Percentiles rank a stretch among this genome's conserved stretches.
Evolutionary conservation across 2,329 filamentous ascomycete species (phyloP).

Genomic region (Cladophialophora bantiana): DNA sequence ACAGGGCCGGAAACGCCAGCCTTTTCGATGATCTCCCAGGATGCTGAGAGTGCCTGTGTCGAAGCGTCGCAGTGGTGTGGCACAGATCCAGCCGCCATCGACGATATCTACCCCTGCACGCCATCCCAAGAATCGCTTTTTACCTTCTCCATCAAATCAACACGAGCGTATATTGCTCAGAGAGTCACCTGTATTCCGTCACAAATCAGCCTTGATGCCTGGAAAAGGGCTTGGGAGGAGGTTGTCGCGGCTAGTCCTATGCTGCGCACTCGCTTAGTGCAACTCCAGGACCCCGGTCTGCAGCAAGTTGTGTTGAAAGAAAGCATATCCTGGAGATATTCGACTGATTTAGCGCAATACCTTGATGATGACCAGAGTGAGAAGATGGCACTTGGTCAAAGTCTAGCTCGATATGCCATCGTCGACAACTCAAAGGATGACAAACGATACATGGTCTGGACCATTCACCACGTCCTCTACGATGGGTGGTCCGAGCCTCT

Average conservation of each 20-base stretch:
- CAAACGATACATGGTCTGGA: conserved; percentile 54
- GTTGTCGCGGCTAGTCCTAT: conserved; percentile 56
- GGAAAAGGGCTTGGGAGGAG: conserved; percentile 57
- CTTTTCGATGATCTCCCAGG: conserved; percentile 44
- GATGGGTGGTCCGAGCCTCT: conserved; percentile 57
- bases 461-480: conserved; percentile 61
- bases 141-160: conserved; percentile 52
- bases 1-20: conserved; percentile 29
- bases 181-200: conserved; percentile 51
- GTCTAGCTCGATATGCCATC: conserved; percentile 48
- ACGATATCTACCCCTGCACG: conserved; percentile 54
- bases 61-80: conserved; percentile 50
- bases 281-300: conserved; percentile 48
- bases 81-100: conserved; percentile 43
- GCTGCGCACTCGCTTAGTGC: conserved; percentile 57
- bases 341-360: conserved; percentile 42
- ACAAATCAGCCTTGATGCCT: conserved; percentile 50
- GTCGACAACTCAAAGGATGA: conserved; percentile 42
- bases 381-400: conserved; percentile 47
- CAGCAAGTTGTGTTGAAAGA: conserved; percentile 51
- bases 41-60: conserved; percentile 43
- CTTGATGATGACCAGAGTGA: conserved; percentile 41
- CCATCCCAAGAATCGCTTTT: conserved; percentile 55
- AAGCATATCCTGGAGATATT: conserved; percentile 47
- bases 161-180: conserved; percentile 57